Evolutionary conservation across 768 basidiomycete species (phyloP).

Genomic region (Russula foetens): DNA sequence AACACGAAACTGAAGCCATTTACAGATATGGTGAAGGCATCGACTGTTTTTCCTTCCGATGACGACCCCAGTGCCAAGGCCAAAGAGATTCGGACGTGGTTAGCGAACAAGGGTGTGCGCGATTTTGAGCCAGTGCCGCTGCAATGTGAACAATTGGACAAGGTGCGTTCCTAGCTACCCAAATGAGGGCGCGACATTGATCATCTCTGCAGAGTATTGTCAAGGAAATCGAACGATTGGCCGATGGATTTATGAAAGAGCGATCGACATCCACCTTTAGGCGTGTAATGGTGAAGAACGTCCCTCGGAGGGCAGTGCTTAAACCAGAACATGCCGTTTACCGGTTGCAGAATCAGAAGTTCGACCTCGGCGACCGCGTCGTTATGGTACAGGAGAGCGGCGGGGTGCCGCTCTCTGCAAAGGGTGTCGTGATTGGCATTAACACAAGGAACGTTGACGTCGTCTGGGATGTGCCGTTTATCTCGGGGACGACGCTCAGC

Average conservation of each 20-base stretch:
- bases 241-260: slow-evolving; percentile 55
- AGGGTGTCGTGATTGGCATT: slow-evolving; percentile 90
- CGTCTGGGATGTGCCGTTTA: slow-evolving; percentile 92
- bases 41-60: slow-evolving; percentile 45
- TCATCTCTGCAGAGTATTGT: slow-evolving; percentile 56
- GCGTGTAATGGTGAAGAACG: slow-evolving; percentile 87
- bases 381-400: slow-evolving; percentile 96
- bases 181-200: not conserved
- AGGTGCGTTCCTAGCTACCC: slow-evolving; percentile 38
- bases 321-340: slow-evolving; percentile 89
- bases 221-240: slow-evolving; percentile 64
- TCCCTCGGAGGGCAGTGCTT: slow-evolving; percentile 86
- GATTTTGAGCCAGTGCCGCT: slow-evolving; percentile 92
- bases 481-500: slow-evolving; percentile 81
- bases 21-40: slow-evolving; percentile 67
- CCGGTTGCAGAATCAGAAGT: slow-evolving; percentile 82
- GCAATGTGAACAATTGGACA: slow-evolving; percentile 84
- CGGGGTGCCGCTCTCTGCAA: slow-evolving; percentile 80
- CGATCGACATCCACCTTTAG: slow-evolving; percentile 64
- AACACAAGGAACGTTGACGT: slow-evolving; percentile 87
- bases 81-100: slow-evolving; percentile 76
- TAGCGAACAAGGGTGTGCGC: slow-evolving; percentile 76
- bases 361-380: slow-evolving; percentile 86
- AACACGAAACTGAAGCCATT: not conserved
- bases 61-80: slow-evolving; percentile 60